Evolutionary conservation across 306 rosid genomes (phyloP), one percentile per base, ranked within the genome.

Genomic region (Gastrolobium villosum): DNA sequence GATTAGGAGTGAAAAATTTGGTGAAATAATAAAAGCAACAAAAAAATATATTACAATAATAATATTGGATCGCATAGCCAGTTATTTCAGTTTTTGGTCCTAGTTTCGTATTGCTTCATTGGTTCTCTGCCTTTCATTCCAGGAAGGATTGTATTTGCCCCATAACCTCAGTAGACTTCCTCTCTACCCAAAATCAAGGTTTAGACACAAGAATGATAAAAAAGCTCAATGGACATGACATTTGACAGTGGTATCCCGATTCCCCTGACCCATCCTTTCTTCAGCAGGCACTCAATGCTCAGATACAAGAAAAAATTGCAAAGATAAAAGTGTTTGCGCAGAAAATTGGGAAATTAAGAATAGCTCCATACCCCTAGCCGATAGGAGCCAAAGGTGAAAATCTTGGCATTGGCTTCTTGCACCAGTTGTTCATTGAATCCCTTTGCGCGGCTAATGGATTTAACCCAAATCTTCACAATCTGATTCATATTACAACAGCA

Each of bases 401-500:
- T 95, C 93, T 91, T 95, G 70, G 98, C 99, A 82, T 95, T 95
- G 65, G 99, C 99, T 88, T 93, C 93, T 14, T 89, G 96, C 81
- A 93, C 98, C 74, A 91, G 66, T 79, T 92, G 96, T 65, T 95
- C 98, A 75, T 89, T 88, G 87, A 95, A 71, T 75, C 99, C 99
- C 87, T 87, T 93, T 0, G 94, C 89, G 56, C 96, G 90, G 83
- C 97, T 89, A 59, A 95, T 86, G 49, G 82, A 74, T 70, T 92
- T 95, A 9, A 91, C 92, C 99, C 99, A 95, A 66, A 76, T 84
- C 97, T 95, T 95, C 89, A 95, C 98, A 85, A 82, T 89, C 99
- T 95, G 90, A 70, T 59, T 75, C 80, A 85, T 54, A 71, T 69
- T 69, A 79, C 64, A 81, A 79, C 43, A 81, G 59, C 78, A 81